A percentile compares a stretch with the other conserved stretches of the same genome.
phyloP scores from a whole-genome alignment of 2,329 filamentous ascomycete species.

The Aspergillus glaucus region DNA sequence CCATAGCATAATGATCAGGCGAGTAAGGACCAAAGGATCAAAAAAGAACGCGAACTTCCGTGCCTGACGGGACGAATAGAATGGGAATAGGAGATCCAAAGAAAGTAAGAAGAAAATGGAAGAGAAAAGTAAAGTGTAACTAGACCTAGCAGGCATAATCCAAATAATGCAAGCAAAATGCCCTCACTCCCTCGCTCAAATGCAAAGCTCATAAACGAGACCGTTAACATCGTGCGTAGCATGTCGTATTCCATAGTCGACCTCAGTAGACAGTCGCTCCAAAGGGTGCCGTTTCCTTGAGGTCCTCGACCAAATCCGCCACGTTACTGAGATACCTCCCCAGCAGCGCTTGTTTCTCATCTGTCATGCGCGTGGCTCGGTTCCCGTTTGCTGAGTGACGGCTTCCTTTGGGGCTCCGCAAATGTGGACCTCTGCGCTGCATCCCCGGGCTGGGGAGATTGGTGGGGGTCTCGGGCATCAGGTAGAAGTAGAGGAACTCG shows the following conservation, averaged over 20 bases:
- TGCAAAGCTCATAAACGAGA: neutral
- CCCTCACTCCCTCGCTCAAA: conserved; percentile 16
- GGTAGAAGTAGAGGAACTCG: conserved; percentile 96
- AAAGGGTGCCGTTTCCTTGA: conserved; percentile 73
- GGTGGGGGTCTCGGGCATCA: conserved; percentile 76
- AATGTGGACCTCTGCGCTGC: conserved; percentile 47
- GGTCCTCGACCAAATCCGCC: conserved; percentile 75
- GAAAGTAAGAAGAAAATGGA: conserved; percentile 4
- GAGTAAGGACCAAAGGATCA: neutral
- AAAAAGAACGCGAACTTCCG: conserved; percentile 8
- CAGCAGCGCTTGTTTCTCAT: conserved; percentile 75
- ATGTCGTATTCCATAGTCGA: neutral
- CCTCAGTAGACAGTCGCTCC: conserved; percentile 44
- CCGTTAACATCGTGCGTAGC: neutral
- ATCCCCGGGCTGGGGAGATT: conserved; percentile 44
- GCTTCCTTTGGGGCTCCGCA: conserved; percentile 49
- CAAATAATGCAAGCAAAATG: conserved; percentile 10
- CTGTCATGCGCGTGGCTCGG: conserved; percentile 57
- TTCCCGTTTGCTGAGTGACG: conserved; percentile 31
- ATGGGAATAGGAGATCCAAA: conserved; percentile 4
- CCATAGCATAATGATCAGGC: neutral
- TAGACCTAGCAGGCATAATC: conserved; percentile 13
- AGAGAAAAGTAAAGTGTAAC: conserved; percentile 8
- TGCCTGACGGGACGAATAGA: conserved; percentile 6
- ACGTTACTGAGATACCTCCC: conserved; percentile 75